Percentiles rank a stretch among this genome's conserved stretches.
Evolutionary conservation across 1,139 yeast species (phyloP).

Genomic region (Casaregolazyma lundiana): DNA sequence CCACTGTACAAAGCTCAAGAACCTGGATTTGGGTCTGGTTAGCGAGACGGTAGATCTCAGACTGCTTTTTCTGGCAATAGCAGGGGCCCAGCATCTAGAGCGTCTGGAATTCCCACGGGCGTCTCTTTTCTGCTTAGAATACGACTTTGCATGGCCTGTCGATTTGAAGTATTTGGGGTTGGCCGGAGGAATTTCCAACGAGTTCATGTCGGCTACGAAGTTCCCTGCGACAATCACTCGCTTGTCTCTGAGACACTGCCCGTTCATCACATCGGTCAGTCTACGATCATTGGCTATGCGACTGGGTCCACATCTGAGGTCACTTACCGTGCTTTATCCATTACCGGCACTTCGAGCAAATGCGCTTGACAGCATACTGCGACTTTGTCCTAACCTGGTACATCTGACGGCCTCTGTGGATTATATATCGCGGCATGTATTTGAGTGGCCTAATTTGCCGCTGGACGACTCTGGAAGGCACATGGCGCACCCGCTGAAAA

Average conservation of each 20-base stretch:
- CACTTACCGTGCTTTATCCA: slow-evolving; percentile 72
- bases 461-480: slow-evolving; percentile 21
- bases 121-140: slow-evolving; percentile 68
- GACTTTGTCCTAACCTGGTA: slow-evolving; percentile 66
- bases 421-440: slow-evolving; percentile 54
- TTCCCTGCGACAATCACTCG: slow-evolving; percentile 70
- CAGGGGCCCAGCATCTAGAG: slow-evolving; percentile 55
- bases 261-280: slow-evolving; percentile 54
- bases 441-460: slow-evolving; percentile 31
- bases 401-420: slow-evolving; percentile 72
- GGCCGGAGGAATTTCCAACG: slow-evolving; percentile 86
- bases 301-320: slow-evolving; percentile 60
- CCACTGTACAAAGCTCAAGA: slow-evolving; percentile 57
- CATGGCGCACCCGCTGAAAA: slow-evolving; percentile 52
- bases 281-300: slow-evolving; percentile 57
- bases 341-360: slow-evolving; percentile 73
- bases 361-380: slow-evolving; percentile 68
- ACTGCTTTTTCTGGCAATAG: slow-evolving; percentile 72
- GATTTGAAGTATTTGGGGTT: slow-evolving; percentile 64
- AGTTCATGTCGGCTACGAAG: slow-evolving; percentile 58
- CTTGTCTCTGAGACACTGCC: slow-evolving; percentile 84
- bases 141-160: slow-evolving; percentile 68
- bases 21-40: slow-evolving; percentile 78
- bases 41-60: slow-evolving; percentile 84
- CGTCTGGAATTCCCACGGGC: slow-evolving; percentile 85